Conservation (phyloP, 176 grass and related monocot species). For the Avena eriantha region DNA sequence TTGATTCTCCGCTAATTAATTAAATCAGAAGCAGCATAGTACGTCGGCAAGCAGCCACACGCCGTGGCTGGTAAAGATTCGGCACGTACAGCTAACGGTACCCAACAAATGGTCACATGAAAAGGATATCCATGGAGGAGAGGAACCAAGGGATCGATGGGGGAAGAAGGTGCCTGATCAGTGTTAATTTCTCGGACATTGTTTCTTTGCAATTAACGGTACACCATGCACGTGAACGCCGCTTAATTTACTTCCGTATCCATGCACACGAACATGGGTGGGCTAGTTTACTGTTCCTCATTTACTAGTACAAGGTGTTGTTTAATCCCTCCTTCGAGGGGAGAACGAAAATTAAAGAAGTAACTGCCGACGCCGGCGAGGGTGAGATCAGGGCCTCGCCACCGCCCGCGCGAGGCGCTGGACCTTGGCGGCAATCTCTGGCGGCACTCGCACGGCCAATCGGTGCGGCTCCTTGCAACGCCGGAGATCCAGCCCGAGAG, state of each 20-base stretch:
- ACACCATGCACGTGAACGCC: slow-evolving; percentile 44
- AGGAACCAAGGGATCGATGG: neutral
- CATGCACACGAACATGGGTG: slow-evolving; percentile 55
- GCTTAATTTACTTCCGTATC: slow-evolving; percentile 48
- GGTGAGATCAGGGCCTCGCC: slow-evolving; percentile 27
- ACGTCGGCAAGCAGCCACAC: too few relatives aligned
- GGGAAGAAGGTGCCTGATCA: neutral
- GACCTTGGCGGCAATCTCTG: slow-evolving; percentile 76
- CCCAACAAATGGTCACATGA: slow-evolving; percentile 10
- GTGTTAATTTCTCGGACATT: neutral
- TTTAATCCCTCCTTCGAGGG: slow-evolving; percentile 40
- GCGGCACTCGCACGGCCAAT: slow-evolving; percentile 58
- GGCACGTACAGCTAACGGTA: slow-evolving; percentile 45
- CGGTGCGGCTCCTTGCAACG: slow-evolving; percentile 40
- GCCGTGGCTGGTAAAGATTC: slow-evolving; percentile 25
- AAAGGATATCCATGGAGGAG: neutral
- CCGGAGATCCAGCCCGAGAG: slow-evolving; percentile 62
- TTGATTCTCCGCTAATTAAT: too few relatives aligned
- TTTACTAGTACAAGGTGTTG: slow-evolving; percentile 32
- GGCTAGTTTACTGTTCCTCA: slow-evolving; percentile 40
- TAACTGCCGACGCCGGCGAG: neutral
- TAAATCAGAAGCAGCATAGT: too few relatives aligned
- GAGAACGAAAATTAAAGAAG: neutral
- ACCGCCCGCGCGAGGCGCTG: slow-evolving; percentile 71
- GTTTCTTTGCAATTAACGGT: slow-evolving; percentile 19